Evolutionary conservation across 2,329 filamentous ascomycete species (phyloP), one percentile per base, ranked within the genome.

Genomic region (Calonectria ilicicola): DNA sequence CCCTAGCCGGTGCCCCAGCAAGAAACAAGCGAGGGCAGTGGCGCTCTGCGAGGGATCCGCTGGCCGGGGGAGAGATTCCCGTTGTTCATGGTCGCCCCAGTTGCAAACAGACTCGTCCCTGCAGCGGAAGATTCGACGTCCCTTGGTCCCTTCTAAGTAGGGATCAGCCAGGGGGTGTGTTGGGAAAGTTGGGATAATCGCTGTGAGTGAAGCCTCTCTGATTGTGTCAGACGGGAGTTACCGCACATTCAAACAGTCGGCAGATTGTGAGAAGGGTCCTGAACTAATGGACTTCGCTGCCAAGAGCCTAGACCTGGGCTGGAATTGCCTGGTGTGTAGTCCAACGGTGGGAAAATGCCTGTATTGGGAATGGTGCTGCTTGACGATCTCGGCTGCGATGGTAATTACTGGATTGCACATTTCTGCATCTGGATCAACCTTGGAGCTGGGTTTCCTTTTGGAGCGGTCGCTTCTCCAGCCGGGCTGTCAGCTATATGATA

Each of bases 81-180:
- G 21, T 62, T 29, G 35, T 32, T 23, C 35, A 62, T 51, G 38
- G 32, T 35, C 56, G 8, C 44, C 66, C 56, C 66, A 32, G 66
- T 63, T 53, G 56, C 66, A 68, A 62, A 44, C 58, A 44, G 38
- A 64, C 42, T 51, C 19, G 29, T 40, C 68, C 63, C 68, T 70
- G 68, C 44, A 66, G 63, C 63, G 51, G 44, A 70, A 56, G 51
- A 38, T 63, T 67, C 68, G n/a, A 44, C 42, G 23, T 58, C 46
- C 56, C 46, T 69, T 63, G 67, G 58, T 46, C 32, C n/a, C 29
- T 44, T 62, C 46, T 8, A 26, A 49, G 56, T 27, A 69, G 26
- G 35, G 67, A 69, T 69, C 64, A 23, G 23, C 47, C 47, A 49
- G 32, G 46, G 63, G 47, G 29, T 21, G 35, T 17, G 3, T 27